Conservation (phyloP, 2,329 filamentous ascomycete genomes). For the Penicillium sp. region DNA sequence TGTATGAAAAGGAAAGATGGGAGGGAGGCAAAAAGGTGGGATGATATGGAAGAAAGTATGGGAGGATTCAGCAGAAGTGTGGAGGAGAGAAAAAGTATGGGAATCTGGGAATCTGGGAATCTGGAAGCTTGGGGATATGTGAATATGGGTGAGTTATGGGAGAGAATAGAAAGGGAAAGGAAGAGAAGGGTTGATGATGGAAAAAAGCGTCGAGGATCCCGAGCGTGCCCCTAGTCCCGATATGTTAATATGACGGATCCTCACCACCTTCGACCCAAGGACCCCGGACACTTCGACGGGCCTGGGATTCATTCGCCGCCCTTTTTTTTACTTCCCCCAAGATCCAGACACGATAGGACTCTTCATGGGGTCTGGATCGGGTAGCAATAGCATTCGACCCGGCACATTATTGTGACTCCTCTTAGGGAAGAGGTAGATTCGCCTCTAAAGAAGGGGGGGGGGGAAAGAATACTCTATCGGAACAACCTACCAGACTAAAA, state of each 20-base stretch:
- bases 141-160: constrained; percentile 1
- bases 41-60: neutral
- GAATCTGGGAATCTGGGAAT: constrained; percentile 1
- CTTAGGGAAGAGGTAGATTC: neutral
- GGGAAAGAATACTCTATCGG: neutral
- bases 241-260: constrained; percentile 51
- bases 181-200: constrained; percentile 24
- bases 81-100: neutral
- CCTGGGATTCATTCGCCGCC: constrained; percentile 7
- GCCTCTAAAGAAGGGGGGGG: neutral
- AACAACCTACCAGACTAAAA: neutral
- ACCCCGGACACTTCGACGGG: constrained; percentile 29
- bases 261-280: constrained; percentile 37
- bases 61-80: neutral
- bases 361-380: neutral
- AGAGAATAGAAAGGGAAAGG: constrained; percentile 23
- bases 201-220: constrained; percentile 43
- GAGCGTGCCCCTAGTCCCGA: constrained; percentile 48
- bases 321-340: neutral
- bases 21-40: constrained; percentile 27
- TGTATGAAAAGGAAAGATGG: constrained; percentile 28
- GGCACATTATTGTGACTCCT: neutral
- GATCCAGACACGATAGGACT: neutral
- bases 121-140: neutral
- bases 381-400: neutral